Evolutionary conservation across 345 rosid genomes (phyloP).

Genomic region (Erucastrum elatum): DNA sequence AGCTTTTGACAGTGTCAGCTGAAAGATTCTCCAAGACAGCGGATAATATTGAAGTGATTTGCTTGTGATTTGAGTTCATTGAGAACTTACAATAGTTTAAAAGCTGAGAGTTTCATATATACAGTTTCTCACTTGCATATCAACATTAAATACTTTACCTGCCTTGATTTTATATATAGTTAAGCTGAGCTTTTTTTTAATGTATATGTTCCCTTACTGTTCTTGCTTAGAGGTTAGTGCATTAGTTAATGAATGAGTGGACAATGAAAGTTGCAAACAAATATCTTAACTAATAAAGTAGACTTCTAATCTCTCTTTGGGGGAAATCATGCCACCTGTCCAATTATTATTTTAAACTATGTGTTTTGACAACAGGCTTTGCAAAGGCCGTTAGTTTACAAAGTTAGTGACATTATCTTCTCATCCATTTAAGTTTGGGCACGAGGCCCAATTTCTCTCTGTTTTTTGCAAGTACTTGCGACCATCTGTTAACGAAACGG

Average conservation of each 20-base stretch:
- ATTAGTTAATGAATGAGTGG: background rate
- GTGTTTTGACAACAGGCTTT: too few species aligned
- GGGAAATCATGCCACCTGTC: too few species aligned
- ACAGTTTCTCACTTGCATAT: background rate
- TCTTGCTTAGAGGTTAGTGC: background rate
- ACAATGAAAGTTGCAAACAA: background rate
- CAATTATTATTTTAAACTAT: too few species aligned
- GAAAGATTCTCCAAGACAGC: constrained; percentile 48
- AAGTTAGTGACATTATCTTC: too few species aligned
- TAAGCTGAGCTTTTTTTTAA: constrained; percentile 14
- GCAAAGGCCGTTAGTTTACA: too few species aligned
- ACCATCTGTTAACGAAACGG: too few species aligned
- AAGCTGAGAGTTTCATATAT: constrained; percentile 1
- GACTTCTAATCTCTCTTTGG: too few species aligned
- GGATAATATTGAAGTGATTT: constrained; percentile 30
- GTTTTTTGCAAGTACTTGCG: too few species aligned
- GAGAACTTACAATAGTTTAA: background rate
- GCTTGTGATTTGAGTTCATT: constrained; percentile 29
- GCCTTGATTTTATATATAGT: constrained; percentile 7
- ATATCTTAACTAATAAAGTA: too few species aligned
- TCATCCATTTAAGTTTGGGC: too few species aligned
- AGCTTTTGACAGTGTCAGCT: constrained; percentile 61
- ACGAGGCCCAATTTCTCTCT: too few species aligned
- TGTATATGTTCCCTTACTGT: constrained; percentile 6
- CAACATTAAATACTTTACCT: background rate